Evolutionary conservation across 345 rosid species (phyloP).

Genomic region (Luvunga scandens): DNA sequence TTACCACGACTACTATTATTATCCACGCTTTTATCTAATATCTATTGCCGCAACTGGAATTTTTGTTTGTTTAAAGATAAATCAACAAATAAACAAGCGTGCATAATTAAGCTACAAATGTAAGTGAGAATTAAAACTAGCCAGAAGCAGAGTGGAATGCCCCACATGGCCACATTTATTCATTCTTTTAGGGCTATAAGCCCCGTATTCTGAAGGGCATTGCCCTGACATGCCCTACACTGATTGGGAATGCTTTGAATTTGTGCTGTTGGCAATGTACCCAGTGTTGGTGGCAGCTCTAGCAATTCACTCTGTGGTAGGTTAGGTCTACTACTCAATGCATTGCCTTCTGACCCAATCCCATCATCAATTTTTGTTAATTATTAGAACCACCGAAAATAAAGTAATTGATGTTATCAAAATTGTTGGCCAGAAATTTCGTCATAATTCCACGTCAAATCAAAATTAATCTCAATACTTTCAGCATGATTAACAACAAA

Average conservation of each 20-base stretch:
- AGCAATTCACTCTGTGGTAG: not conserved
- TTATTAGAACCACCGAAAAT: not conserved
- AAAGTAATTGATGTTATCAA: not conserved
- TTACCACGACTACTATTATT: no score
- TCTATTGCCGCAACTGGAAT: no score
- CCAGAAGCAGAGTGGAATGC: not conserved
- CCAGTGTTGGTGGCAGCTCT: not conserved
- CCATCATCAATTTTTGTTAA: not conserved
- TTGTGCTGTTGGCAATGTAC: not conserved
- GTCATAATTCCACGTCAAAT: not conserved
- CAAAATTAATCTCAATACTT: not conserved
- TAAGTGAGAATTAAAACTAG: not conserved
- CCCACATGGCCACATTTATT: not conserved
- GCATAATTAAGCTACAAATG: no score
- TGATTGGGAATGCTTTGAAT: not conserved
- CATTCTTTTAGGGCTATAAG: not conserved
- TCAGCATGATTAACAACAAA: not conserved
- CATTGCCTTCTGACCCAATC: not conserved
- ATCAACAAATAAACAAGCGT: no score
- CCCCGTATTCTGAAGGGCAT: not conserved
- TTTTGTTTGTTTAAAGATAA: not conserved
- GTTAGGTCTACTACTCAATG: not conserved
- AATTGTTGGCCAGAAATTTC: not conserved
- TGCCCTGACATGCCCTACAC: not conserved
- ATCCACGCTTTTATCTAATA: no score